phyloP scores from a whole-genome alignment of 2,329 filamentous ascomycete genomes.

The Podosphaera xanthii region DNA sequence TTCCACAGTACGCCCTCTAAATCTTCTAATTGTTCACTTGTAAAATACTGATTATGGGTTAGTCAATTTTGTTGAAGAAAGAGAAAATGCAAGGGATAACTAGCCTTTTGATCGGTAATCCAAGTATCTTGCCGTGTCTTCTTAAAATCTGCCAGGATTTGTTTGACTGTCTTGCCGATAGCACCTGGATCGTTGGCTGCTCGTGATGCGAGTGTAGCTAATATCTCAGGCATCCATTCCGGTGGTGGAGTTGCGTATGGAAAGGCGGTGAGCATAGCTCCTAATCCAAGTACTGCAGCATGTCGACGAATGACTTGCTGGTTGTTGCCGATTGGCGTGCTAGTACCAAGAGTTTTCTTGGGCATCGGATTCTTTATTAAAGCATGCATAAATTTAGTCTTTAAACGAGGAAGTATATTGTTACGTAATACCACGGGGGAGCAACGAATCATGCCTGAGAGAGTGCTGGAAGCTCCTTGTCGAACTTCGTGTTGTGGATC shows the following conservation, averaged over 20 bases:
- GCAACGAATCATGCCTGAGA: slow-evolving; percentile 95
- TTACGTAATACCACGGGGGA: slow-evolving; percentile 63
- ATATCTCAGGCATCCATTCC: slow-evolving; percentile 75
- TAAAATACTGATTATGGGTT: slow-evolving; percentile 40
- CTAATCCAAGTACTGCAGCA: slow-evolving; percentile 75
- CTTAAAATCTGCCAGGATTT: slow-evolving; percentile 89
- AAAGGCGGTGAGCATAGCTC: slow-evolving; percentile 82
- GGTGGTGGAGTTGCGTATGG: slow-evolving; percentile 88
- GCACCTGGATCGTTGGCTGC: slow-evolving; percentile 77
- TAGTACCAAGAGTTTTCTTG: slow-evolving; percentile 43
- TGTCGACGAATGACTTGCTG: slow-evolving; percentile 64
- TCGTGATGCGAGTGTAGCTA: slow-evolving; percentile 63
- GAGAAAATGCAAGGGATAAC: slow-evolving; percentile 14
- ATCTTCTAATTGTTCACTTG: slow-evolving; percentile 79
- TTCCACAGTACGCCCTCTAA: slow-evolving; percentile 95
- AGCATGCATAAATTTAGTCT: slow-evolving; percentile 54
- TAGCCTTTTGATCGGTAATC: slow-evolving; percentile 91
- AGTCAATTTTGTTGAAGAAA: slow-evolving; percentile 8
- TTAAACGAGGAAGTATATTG: slow-evolving; percentile 52
- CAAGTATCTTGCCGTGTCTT: slow-evolving; percentile 98
- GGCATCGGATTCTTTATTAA: slow-evolving; percentile 74
- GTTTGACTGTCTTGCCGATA: slow-evolving; percentile 89
- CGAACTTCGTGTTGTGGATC: slow-evolving; percentile 87
- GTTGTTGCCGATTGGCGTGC: slow-evolving; percentile 47
- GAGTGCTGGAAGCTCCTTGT: slow-evolving; percentile 71